Conservation (phyloP, 2,329 filamentous ascomycete species). For the Nannizzia gypsea region DNA sequence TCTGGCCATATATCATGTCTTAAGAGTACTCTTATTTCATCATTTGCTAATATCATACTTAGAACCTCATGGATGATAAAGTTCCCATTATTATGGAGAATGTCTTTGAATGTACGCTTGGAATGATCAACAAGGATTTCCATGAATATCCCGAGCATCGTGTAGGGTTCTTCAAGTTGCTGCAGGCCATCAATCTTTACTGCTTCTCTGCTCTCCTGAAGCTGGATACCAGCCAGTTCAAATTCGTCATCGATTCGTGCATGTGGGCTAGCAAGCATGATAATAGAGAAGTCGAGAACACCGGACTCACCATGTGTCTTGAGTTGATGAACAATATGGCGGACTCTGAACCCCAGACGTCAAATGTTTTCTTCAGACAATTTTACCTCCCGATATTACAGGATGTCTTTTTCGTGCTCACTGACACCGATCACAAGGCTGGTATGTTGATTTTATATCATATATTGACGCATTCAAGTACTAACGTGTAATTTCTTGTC, state of each 20-base stretch:
- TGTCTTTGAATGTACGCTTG: slow-evolving; percentile 93
- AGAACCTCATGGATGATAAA: slow-evolving; percentile 96
- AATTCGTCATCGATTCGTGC: slow-evolving; percentile 98
- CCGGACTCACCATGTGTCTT: slow-evolving; percentile 93
- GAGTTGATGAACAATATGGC: slow-evolving; percentile 97
- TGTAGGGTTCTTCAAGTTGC: slow-evolving; percentile 97
- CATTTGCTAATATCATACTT: slow-evolving; percentile 23
- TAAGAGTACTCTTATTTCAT: slow-evolving; percentile 7
- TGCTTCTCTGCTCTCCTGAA: slow-evolving; percentile 93
- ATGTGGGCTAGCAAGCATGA: slow-evolving; percentile 99
- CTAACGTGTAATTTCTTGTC: slow-evolving; percentile 7
- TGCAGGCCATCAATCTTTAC: slow-evolving; percentile 90
- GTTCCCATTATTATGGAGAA: slow-evolving; percentile 96
- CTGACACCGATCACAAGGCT: slow-evolving; percentile 95
- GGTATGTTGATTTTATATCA: slow-evolving; percentile 29
- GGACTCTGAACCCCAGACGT: slow-evolving; percentile 72
- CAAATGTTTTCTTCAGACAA: slow-evolving; percentile 93
- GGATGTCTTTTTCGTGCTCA: slow-evolving; percentile 96
- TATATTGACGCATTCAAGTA: neutral
- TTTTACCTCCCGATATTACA: slow-evolving; percentile 94
- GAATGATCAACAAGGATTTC: slow-evolving; percentile 99
- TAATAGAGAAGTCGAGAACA: slow-evolving; percentile 93
- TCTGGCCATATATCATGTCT: slow-evolving; percentile 25
- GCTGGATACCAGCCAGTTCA: slow-evolving; percentile 92
- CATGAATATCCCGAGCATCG: slow-evolving; percentile 97